Evolutionary conservation across 2,329 filamentous ascomycete genomes (phyloP).

Genomic region (Grosmannia penicillata): DNA sequence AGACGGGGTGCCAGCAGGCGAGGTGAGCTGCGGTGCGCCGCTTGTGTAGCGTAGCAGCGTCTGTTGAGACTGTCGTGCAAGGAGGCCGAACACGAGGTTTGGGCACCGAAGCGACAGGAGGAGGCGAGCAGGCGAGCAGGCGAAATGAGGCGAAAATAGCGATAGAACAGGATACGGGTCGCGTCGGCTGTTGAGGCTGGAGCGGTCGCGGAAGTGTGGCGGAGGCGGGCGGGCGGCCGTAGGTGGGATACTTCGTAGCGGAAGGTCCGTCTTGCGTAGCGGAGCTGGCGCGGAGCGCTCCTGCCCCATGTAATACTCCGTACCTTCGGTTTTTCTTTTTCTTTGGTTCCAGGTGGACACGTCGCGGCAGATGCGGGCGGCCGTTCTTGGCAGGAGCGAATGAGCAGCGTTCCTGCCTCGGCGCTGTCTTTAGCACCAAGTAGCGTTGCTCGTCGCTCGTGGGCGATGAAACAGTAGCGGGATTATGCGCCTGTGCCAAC

Average conservation of each 20-base stretch:
- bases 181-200: not conserved
- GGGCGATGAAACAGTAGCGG: too few species aligned
- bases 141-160: not conserved
- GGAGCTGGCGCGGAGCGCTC: too few species aligned
- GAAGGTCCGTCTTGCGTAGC: too few species aligned
- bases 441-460: too few species aligned
- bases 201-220: not conserved
- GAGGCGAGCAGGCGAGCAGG: not conserved
- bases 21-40: not conserved
- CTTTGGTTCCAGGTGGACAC: not conserved
- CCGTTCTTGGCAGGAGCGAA: not conserved
- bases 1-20: not conserved
- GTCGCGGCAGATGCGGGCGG: slow-evolving; percentile 1
- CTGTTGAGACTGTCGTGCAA: not conserved
- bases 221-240: too few species aligned
- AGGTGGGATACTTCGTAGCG: too few species aligned
- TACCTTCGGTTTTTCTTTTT: not conserved
- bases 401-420: too few species aligned
- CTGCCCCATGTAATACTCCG: too few species aligned
- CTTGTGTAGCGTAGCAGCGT: not conserved
- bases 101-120: not conserved
- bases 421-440: too few species aligned
- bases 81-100: too few species aligned
- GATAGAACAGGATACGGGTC: too few species aligned
- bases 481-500: too few species aligned